Evolutionary conservation across 768 basidiomycete species (phyloP).

Genomic region (Leccinum boreale): DNA sequence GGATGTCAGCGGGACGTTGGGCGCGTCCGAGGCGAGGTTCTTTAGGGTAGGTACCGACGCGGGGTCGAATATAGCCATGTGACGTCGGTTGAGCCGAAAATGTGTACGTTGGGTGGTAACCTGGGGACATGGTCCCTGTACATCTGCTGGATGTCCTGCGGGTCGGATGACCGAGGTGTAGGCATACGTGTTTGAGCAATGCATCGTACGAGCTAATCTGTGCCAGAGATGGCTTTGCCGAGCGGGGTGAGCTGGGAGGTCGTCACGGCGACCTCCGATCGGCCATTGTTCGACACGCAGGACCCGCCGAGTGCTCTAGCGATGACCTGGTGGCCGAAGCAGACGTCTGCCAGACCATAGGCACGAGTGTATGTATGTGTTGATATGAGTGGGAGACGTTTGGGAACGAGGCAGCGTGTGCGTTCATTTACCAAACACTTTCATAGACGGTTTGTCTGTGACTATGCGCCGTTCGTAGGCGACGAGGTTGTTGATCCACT

Average conservation of each 20-base stretch:
- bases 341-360: no score
- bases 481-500: slow-evolving; percentile 75
- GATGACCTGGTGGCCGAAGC: no score
- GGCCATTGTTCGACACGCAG: no score
- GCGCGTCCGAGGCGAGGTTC: slow-evolving; percentile 10
- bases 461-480: slow-evolving; percentile 53
- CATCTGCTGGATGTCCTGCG: slow-evolving; percentile 37
- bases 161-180: neutral
- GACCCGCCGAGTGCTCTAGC: no score
- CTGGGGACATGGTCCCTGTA: slow-evolving; percentile 84
- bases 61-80: slow-evolving; percentile 47
- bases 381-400: neutral
- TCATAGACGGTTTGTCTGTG: slow-evolving; percentile 51
- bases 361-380: no score
- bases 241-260: no score
- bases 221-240: no score
- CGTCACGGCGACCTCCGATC: no score
- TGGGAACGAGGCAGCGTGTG: neutral
- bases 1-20: slow-evolving; percentile 32
- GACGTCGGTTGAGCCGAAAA: slow-evolving; percentile 61
- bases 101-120: slow-evolving; percentile 48
- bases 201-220: no score
- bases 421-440: slow-evolving; percentile 57
- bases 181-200: no score
- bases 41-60: neutral